phyloP scores from a whole-genome alignment of 1,284 basidiomycete species.

The Uromyces viciae-fabae region DNA sequence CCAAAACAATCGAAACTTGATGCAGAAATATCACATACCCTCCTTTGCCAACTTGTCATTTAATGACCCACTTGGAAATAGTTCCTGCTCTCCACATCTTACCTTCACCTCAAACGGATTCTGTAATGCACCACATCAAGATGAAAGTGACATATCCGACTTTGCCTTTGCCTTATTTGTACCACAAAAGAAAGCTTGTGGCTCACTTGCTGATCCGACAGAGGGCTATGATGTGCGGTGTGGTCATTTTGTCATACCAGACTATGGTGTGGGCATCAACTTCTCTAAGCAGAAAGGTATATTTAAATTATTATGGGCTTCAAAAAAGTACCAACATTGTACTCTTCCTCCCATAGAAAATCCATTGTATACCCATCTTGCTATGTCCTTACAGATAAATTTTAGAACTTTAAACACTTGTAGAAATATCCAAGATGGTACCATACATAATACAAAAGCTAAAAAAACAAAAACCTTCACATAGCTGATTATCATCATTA shows the following conservation, averaged over 20 bases:
- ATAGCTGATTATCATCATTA: background rate
- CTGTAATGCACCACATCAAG: background rate
- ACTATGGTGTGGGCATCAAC: background rate
- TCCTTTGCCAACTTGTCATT: slow-evolving; percentile 1
- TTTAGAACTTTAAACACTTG: background rate
- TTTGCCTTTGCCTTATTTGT: slow-evolving; percentile 19
- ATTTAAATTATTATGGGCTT: background rate
- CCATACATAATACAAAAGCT: background rate
- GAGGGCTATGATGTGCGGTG: background rate
- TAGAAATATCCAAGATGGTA: background rate
- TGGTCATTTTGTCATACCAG: background rate
- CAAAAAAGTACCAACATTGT: background rate
- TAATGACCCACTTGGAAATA: background rate
- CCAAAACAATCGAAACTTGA: too few species aligned
- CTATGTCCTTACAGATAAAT: slow-evolving; percentile 12
- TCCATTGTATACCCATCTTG: background rate
- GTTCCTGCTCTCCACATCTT: background rate
- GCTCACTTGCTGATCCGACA: background rate
- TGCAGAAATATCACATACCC: too few species aligned
- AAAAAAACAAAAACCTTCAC: background rate
- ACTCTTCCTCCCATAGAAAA: background rate
- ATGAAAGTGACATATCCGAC: background rate
- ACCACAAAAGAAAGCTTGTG: background rate
- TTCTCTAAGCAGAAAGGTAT: slow-evolving; percentile 8
- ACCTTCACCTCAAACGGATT: background rate